Evolutionary conservation across 1,284 basidiomycete genomes (phyloP), one percentile per base, ranked within the genome.

Genomic region (Ganoderma meredithae): DNA sequence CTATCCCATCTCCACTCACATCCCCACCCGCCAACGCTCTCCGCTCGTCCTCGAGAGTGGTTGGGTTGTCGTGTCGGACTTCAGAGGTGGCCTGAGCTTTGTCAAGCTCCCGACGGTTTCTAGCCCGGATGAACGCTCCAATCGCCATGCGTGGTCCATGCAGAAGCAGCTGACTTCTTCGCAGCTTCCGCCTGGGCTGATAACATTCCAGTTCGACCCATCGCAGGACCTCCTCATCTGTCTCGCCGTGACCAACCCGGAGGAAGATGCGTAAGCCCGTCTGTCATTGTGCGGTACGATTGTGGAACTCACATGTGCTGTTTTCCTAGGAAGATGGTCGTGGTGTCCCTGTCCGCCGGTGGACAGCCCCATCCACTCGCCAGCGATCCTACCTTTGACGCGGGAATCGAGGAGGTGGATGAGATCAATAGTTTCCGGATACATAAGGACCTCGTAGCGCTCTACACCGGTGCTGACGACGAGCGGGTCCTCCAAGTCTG

Each of bases 141-240:
- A 3, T 19, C 8, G 40, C 53, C 25, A 49, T 17, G 44, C 47
- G n/a, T 65, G 58, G 64, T 55, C 13, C 19, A 19, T 60, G 25
- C 39, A 39, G n/a, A 22, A 33, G 8, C 44, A 52, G 1, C 44
- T 65, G 9, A 13, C 15, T n/a, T 40, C 13, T 8, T 60, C 58
- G 0, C 64, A 49, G n/a, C 59, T 60, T 17, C 64, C 58, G 5
- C n/a, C 9, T n/a, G 47, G 31, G 17, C 27, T 53, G 10, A 49
- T 49, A 22, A 43, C 33, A 2, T 53, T 52, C n/a, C 64, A 58
- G 36, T 33, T 65, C 49, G 64, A 65, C 49, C 64, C 64, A 0
- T 65, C 64, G 12, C 64, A 65, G 27, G 58, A 65, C 27, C 58
- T 65, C 19, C 15, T 65, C 9, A 36, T 65, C 8, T 39, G 60